These are phyloP conservation scores for Podospora tetraspora DNA, from an alignment of 495 filamentous ascomycete genomes.

Conservation along the genomic window DNA sequence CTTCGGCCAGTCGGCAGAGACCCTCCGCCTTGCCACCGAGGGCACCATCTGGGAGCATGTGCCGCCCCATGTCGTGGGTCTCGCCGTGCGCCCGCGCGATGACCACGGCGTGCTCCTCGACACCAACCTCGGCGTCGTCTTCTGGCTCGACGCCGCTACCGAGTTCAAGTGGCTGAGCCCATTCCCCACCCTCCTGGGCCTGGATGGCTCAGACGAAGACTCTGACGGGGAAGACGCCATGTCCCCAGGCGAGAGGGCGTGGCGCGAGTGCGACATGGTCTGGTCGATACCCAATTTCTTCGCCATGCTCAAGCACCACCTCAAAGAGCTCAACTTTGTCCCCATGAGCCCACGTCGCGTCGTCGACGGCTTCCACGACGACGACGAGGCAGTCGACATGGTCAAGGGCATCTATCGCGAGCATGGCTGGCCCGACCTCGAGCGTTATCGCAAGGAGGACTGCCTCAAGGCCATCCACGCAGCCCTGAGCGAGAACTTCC, in stretches of 20 bases:
- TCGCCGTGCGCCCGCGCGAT: constrained; percentile 7
- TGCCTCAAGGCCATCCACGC: constrained; percentile 14
- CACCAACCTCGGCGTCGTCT: constrained; percentile 21
- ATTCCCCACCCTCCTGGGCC: background rate
- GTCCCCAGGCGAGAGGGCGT: constrained; percentile 8
- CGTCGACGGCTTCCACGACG: background rate
- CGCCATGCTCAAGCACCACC: constrained; percentile 18
- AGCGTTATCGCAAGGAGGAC: constrained; percentile 20
- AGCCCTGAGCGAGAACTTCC: constrained; percentile 7
- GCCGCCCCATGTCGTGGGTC: constrained; percentile 18
- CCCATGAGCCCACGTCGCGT: constrained; percentile 12
- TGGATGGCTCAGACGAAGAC: constrained; percentile 1
- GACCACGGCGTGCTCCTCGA: constrained; percentile 21
- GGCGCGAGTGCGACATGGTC: constrained; percentile 9
- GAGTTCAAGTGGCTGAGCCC: constrained; percentile 2
- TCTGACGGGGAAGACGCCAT: background rate
- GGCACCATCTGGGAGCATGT: constrained; percentile 9
- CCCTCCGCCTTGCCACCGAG: constrained; percentile 4
- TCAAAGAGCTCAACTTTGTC: constrained; percentile 13
- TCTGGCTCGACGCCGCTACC: constrained; percentile 15
- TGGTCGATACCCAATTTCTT: constrained; percentile 23
- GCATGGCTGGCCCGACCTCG: constrained; percentile 23
- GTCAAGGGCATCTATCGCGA: constrained; percentile 17
- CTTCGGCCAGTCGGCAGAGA: background rate
- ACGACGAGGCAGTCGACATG: constrained; percentile 9